phyloP scores from a whole-genome alignment of 139 green algal genomes.

The Chlorella sp. region DNA sequence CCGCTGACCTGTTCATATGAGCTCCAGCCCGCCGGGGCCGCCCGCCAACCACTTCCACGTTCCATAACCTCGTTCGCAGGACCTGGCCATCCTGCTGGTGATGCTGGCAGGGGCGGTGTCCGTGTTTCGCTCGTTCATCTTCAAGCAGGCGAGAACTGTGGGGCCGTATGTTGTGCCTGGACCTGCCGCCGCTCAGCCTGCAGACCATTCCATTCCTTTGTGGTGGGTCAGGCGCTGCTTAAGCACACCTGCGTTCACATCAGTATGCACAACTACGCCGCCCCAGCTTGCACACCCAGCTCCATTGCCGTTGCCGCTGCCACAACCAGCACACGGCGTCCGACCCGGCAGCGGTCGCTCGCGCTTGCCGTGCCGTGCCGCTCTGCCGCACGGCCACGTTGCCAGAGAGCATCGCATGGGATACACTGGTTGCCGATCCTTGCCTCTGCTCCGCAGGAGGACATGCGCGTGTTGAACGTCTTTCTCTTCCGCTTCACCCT shows the following conservation, averaged over 20 bases:
- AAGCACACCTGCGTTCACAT: too few species aligned
- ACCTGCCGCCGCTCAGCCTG: too few species aligned
- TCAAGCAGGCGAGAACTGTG: background rate
- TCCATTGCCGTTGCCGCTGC: background rate
- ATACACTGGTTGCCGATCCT: too few species aligned
- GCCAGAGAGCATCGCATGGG: too few species aligned
- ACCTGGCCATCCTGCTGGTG: constrained; percentile 44
- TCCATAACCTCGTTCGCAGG: constrained; percentile 25
- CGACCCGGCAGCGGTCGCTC: background rate
- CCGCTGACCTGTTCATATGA: background rate
- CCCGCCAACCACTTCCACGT: background rate
- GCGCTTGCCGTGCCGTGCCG: background rate
- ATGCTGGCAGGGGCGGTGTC: constrained; percentile 7
- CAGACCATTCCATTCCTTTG: too few species aligned
- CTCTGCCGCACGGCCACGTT: too few species aligned
- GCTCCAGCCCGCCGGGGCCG: too few species aligned
- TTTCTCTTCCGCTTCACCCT: constrained; percentile 41
- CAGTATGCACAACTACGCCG: too few species aligned
- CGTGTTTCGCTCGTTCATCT: constrained; percentile 5
- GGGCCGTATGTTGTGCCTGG: background rate
- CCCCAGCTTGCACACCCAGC: background rate
- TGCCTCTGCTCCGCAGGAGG: background rate
- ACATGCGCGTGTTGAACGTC: constrained; percentile 24
- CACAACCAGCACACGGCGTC: background rate
- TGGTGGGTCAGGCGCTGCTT: too few species aligned